Percentiles rank a stretch among this genome's conserved stretches.
These are phyloP conservation scores for Candida smagusa DNA, from an alignment of 1,139 yeast species.

Conservation along the genomic window DNA sequence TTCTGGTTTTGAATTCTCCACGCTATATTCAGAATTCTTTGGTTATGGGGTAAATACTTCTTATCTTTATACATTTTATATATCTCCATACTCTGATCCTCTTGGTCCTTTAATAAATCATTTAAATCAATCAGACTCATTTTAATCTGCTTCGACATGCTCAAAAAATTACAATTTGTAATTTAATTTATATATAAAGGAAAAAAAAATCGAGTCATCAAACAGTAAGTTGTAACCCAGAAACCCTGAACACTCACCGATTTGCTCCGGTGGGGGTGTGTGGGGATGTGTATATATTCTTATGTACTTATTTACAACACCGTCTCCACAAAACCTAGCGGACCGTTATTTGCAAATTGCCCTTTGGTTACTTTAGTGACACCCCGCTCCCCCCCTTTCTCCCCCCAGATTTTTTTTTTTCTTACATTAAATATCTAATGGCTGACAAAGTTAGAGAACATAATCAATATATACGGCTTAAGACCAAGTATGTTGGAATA, in stretches of 20 bases:
- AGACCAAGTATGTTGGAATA: conserved; percentile 63
- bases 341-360: no score
- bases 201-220: no score
- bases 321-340: no score
- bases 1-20: conserved; percentile 47
- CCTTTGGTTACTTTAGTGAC: no score
- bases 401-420: neutral
- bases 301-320: no score
- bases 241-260: no score
- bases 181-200: no score
- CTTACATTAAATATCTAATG: conserved; percentile 25
- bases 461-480: conserved; percentile 58
- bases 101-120: conserved; percentile 26
- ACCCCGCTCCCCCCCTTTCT: neutral
- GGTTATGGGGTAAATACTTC: conserved; percentile 41
- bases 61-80: conserved; percentile 45
- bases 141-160: no score
- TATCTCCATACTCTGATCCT: conserved; percentile 33
- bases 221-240: no score
- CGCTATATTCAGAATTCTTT: conserved; percentile 44
- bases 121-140: conserved; percentile 7
- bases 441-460: conserved; percentile 70
- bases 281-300: no score
- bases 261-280: no score
- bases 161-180: no score